Base-by-base conservation (phyloP, 768 basidiomycete species). In the Naematelia aurantialba region DNA sequence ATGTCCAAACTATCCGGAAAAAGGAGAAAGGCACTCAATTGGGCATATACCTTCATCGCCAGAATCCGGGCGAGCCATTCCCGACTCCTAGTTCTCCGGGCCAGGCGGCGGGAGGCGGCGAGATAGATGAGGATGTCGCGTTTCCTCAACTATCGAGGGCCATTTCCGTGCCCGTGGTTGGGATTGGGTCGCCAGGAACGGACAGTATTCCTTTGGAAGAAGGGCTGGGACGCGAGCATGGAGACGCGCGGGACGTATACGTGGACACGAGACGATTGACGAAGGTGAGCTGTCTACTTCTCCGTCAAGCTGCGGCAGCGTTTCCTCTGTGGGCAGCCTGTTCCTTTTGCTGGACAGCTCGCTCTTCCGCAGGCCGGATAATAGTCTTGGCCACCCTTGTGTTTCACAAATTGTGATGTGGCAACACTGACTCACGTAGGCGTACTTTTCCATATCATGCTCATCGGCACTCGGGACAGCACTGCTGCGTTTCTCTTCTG, bases 41-140 rank as follows among this genome's bases (percentile, higher is more conserved):
- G 1, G 92, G 92, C 0, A 84, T 94, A 27, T 94, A 94, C 69
- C 81, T 94, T 1, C 89, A 92, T 72, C 82, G 92, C 5, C 91
- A 93, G 75, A 57, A 56, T 55, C 55, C 52, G 11, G 50, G 30
- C 24, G 66, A 59, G 47, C 34, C 34, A 13, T 57, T 60, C 29
- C 69, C 55, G 42, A 52, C 46, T 27, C 57, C 54, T 45, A 59
- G 57, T 51, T 19, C 44, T 22, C 58, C 52, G 21, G 39, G 49
- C 17, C 49, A 22, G 1, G 29, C 5, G 10, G 1, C 44, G 45
- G 27, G 22, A 47, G 25, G 56, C 46, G 31, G 50, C 45, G 49
- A 62, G 24, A 22, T 45, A 17, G 39, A 52, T 45, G 46, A 46
- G 50, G 51, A 34, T 34, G 48, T 52, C 30, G 50, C 34, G 30